phyloP scores from a whole-genome alignment of 2,329 filamentous ascomycete species.

The Fusarium sulawesiense region DNA sequence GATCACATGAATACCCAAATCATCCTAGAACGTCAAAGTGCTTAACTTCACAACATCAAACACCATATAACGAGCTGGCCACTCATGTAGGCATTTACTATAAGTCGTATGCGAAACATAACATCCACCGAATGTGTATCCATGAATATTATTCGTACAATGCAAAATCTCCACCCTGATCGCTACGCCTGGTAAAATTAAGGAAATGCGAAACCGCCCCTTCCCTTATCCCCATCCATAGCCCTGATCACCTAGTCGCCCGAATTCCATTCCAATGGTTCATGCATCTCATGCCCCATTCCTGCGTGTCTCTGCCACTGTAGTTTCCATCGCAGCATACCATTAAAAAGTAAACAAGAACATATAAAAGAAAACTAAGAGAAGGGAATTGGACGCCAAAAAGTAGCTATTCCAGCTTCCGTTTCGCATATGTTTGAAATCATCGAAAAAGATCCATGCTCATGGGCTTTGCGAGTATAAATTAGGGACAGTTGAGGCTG shows the following conservation, averaged over 20 bases:
- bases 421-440: constrained; percentile 24
- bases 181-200: constrained; percentile 25
- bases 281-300: constrained; percentile 20
- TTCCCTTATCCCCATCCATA: not conserved
- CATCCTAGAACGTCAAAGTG: not conserved
- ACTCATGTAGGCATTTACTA: constrained; percentile 21
- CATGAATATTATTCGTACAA: constrained; percentile 28
- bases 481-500: constrained; percentile 12
- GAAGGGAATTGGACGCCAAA: not conserved
- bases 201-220: constrained; percentile 14
- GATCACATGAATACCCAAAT: not conserved
- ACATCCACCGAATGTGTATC: constrained; percentile 28
- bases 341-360: constrained; percentile 30
- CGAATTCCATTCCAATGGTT: not conserved
- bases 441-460: constrained; percentile 23
- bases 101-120: constrained; percentile 22
- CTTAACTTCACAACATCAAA: not conserved
- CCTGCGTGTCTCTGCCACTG: constrained; percentile 19
- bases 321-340: constrained; percentile 23
- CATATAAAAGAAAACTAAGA: constrained; percentile 5
- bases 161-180: constrained; percentile 10
- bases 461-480: constrained; percentile 11
- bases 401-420: constrained; percentile 14
- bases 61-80: not conserved
- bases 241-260: constrained; percentile 5